Conservation (phyloP, 257 asterid genomes). For the Phtheirospermum japonicum region DNA sequence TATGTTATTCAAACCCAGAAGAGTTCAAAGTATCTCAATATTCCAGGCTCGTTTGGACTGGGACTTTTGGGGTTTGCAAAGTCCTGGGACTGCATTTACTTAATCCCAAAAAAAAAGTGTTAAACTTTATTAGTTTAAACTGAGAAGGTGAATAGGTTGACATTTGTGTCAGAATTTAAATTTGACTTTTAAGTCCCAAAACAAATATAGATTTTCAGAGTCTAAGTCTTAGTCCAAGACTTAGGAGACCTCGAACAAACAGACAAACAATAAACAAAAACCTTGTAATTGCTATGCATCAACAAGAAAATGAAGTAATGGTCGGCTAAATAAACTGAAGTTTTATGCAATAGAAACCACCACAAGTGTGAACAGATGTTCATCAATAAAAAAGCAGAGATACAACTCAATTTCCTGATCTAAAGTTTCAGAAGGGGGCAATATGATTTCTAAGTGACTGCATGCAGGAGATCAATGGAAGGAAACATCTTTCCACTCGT, state of each 20-base stretch:
- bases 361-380: conserved; percentile 4
- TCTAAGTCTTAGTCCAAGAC: too few relatives aligned
- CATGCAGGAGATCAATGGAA: conserved; percentile 13
- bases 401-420: conserved; percentile 2
- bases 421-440: not conserved
- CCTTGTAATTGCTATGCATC: not conserved
- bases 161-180: too few relatives aligned
- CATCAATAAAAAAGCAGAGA: conserved; percentile 8
- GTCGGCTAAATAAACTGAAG: conserved; percentile 12
- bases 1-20: conserved; percentile 17
- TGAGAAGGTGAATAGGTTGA: too few relatives aligned
- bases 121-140: too few relatives aligned
- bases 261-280: not conserved
- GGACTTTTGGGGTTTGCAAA: too few relatives aligned
- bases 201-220: too few relatives aligned
- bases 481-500: not conserved
- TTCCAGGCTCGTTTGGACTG: not conserved
- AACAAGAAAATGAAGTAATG: not conserved
- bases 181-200: too few relatives aligned
- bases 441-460: conserved; percentile 10
- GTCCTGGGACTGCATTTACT: too few relatives aligned
- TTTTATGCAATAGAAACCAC: conserved; percentile 14
- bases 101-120: too few relatives aligned
- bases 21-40: conserved; percentile 3
- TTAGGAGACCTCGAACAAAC: too few relatives aligned